Conservation (phyloP, 2,329 filamentous ascomycete genomes). For the Elsinoe australis region DNA sequence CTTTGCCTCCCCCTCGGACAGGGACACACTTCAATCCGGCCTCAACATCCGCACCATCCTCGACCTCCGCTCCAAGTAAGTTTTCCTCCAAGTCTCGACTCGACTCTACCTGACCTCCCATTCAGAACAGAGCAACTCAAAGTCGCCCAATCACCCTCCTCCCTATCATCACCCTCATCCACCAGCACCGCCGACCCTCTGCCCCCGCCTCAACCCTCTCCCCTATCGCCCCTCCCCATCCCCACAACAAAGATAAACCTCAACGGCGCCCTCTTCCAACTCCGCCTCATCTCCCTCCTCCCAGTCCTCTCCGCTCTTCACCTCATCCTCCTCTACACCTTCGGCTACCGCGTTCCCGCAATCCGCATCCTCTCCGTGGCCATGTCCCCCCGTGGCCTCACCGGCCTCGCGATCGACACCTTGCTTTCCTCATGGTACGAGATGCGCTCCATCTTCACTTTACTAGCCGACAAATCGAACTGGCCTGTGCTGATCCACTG, state of each 20-base stretch:
- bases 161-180: slow-evolving; percentile 42
- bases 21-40: slow-evolving; percentile 49
- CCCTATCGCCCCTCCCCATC: neutral
- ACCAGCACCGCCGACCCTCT: slow-evolving; percentile 47
- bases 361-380: slow-evolving; percentile 62
- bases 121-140: slow-evolving; percentile 63
- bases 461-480: slow-evolving; percentile 41
- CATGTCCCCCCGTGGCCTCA: slow-evolving; percentile 64
- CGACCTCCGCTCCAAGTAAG: slow-evolving; percentile 68
- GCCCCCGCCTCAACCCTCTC: slow-evolving; percentile 53
- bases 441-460: slow-evolving; percentile 47
- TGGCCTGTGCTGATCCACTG: slow-evolving; percentile 71
- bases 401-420: slow-evolving; percentile 61
- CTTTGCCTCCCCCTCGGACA: slow-evolving; percentile 60
- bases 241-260: slow-evolving; percentile 61
- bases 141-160: slow-evolving; percentile 48
- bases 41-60: slow-evolving; percentile 64
- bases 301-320: slow-evolving; percentile 59
- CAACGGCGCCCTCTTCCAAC: slow-evolving; percentile 64
- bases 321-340: slow-evolving; percentile 54
- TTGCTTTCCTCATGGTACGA: slow-evolving; percentile 60
- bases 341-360: slow-evolving; percentile 61
- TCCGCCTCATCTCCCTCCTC: slow-evolving; percentile 58
- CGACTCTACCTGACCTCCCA: slow-evolving; percentile 3
- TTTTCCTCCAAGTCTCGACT: slow-evolving; percentile 21